Conservation (phyloP, 2,329 filamentous ascomycete species). For the Fusarium equiseti region DNA sequence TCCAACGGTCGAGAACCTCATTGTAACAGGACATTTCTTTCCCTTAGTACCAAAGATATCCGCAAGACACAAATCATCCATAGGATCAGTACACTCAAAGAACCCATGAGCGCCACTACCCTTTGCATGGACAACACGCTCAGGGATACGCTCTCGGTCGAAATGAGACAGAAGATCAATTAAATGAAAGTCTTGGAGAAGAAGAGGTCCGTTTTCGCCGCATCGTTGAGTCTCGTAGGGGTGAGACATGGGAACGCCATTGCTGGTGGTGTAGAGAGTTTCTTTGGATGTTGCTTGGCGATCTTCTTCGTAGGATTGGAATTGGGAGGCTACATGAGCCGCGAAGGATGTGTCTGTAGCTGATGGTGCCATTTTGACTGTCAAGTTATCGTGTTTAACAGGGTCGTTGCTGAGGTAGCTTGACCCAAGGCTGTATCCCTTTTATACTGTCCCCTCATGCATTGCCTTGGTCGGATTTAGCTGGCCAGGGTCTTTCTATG, state of each 20-base stretch:
- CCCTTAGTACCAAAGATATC: constrained; percentile 69
- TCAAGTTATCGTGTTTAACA: neutral
- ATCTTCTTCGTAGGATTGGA: constrained; percentile 56
- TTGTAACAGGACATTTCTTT: constrained; percentile 75
- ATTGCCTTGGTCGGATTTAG: constrained; percentile 3
- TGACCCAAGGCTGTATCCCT: neutral
- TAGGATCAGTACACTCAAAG: constrained; percentile 60
- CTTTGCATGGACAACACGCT: constrained; percentile 71
- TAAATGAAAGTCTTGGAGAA: constrained; percentile 71
- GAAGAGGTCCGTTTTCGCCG: constrained; percentile 68
- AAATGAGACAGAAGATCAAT: constrained; percentile 72
- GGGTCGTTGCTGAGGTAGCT: neutral
- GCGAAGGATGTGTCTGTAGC: constrained; percentile 53
- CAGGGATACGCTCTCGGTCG: constrained; percentile 71
- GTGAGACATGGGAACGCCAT: constrained; percentile 67
- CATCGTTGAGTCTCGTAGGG: constrained; percentile 68
- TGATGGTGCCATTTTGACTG: constrained; percentile 39
- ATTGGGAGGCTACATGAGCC: constrained; percentile 53
- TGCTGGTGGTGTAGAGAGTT: constrained; percentile 66
- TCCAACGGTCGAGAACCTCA: constrained; percentile 81
- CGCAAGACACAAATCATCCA: constrained; percentile 67
- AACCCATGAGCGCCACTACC: constrained; percentile 67
- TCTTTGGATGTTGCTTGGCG: constrained; percentile 55
- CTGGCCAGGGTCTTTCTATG: constrained; percentile 24
- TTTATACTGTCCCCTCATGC: neutral